Base-by-base conservation (phyloP, 306 rosid species). In the Parietaria judaica region DNA sequence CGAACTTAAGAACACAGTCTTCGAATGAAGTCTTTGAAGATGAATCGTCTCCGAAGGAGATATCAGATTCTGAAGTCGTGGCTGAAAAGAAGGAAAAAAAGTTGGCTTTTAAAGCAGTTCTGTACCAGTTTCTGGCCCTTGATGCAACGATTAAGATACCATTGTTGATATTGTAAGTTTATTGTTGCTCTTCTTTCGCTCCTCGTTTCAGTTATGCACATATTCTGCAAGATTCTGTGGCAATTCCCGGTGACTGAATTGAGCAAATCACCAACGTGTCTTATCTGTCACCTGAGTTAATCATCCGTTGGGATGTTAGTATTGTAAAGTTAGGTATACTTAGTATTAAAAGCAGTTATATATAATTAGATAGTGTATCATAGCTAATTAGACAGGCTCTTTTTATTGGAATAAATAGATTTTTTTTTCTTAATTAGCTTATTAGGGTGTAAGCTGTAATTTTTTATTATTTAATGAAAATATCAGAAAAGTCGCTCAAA, bases 151-250 rank as follows among this genome's bases (percentile, higher is more conserved):
- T 87, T 64, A 90, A 79, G 80, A 76, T 87, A 49, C 97, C 95
- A 56, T 60, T 90, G 45, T 67, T 90, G 60, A 70, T 90, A 66
- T 90, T 90, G 97, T 90, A 78, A 87, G 97, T 79, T 70, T 46
- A 52, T 11, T 63, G 35, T 67, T 68, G 13, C 17, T 23, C 55
- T 63, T 64, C 14, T 65, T 57, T 45, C 14, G 57, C 51, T 51
- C 36, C 59, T 68, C n/a, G 11, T 43, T 10, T 6, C 47, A 51
- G 44, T 36, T 8, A 16, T 53, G 16, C 10, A 52, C 68, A 13
- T 64, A 56, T 31, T 16, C 17, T 70, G 31, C 16, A 51, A 37
- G 60, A 39, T 41, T 8, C 64, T 57, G 38, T 58, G 43, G 14
- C 45, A 37, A 39, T 36, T 54, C 38, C 10, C 7, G 45, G 31